phyloP scores from a whole-genome alignment of 257 asterid species.

The Ehretia macrophylla region DNA sequence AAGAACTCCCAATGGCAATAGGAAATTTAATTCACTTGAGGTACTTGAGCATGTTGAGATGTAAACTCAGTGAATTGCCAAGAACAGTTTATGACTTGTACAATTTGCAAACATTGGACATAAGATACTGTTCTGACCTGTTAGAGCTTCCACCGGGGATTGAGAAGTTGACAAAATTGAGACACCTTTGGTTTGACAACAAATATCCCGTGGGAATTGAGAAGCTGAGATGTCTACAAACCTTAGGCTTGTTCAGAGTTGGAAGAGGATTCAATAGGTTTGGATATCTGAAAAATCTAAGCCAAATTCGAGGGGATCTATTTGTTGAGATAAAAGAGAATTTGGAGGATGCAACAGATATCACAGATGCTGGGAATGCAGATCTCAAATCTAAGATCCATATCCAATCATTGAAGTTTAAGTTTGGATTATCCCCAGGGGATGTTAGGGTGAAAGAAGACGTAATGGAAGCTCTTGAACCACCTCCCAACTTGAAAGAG shows the following conservation, averaged over 20 bases:
- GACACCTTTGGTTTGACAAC: not conserved
- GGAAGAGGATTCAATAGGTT: conserved; percentile 1
- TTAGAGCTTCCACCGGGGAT: conserved; percentile 9
- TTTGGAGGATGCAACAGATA: not conserved
- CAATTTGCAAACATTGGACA: conserved; percentile 8
- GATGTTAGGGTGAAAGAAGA: not conserved
- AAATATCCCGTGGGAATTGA: conserved; percentile 1
- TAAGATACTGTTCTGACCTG: not conserved
- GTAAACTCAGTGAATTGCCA: not conserved
- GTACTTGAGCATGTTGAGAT: conserved; percentile 12
- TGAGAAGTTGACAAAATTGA: conserved; percentile 7
- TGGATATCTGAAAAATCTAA: conserved; percentile 4
- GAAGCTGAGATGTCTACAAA: conserved; percentile 8
- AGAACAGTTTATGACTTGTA: conserved; percentile 1
- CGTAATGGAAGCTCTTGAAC: not conserved
- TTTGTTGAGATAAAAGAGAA: not conserved
- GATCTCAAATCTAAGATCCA: not conserved
- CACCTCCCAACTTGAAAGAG: not conserved
- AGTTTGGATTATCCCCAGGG: no score
- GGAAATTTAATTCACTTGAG: conserved; percentile 14
- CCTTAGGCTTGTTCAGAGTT: not conserved
- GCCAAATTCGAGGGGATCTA: not conserved
- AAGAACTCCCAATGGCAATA: not conserved
- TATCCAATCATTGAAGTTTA: not conserved
- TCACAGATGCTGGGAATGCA: not conserved